Base-by-base conservation (phyloP, 1,139 yeast genomes). In the Taphrina communis region DNA sequence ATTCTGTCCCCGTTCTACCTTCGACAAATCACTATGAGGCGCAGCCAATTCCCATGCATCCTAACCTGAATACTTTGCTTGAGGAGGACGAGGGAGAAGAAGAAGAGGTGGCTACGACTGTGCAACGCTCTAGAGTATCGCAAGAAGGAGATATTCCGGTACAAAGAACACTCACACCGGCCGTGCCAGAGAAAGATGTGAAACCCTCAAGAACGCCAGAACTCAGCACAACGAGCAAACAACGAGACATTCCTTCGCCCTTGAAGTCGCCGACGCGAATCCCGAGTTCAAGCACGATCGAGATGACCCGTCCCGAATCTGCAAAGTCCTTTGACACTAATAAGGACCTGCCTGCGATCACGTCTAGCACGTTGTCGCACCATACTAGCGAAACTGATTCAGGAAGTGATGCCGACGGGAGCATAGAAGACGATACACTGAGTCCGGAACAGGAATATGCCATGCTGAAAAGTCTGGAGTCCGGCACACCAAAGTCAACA, bases 361-460 rank as follows among this genome's bases (percentile, higher is more conserved):
- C 42, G 11, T 9, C 42, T 17, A 17, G 17, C 12, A 5, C 11
- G 21, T 12, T 6, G 2, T 36, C 42, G 25, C 11, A 9, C 11
- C 11, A 35, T 11, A 2, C 58, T 6, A 11, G 17, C 11, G 21
- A 36, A 1, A 2, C 42, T 6, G 58, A 35, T 14, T 53, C 58
- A 5, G 53, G 36, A 8, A 50, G 53, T 50, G 53, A 21, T 25
- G 31, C n/a, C 12, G 53, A 50, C 2, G 21, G 17, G 17, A 38
- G 57, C 17, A 17, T 35, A 14, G 60, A 56, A 21, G 60, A 56
- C 17, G 38, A 21, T n/a, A 36, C 50, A 21, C 36, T 56, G 38
- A 19, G 44, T 21, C 50, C 46, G 14, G 60, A 56, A 41, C 60
- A 56, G 35, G 60, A 56, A 35, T 39, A 17, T 56, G 60, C 60